phyloP scores from a whole-genome alignment of 2,329 filamentous ascomycete species.

The Xylaria sp. region DNA sequence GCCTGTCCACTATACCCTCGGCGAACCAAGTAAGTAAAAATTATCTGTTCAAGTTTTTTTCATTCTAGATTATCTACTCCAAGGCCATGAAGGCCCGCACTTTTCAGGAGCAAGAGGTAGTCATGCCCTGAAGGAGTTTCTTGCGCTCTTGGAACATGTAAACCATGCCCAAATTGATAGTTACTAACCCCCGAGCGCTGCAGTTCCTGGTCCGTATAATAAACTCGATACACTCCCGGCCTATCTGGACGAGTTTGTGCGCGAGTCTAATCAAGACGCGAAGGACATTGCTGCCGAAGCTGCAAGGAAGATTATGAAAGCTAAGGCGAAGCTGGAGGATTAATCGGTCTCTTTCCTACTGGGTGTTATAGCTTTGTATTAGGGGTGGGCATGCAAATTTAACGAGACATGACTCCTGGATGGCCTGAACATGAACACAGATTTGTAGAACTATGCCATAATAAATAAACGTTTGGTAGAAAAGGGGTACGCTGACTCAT shows the following conservation, averaged over 20 bases:
- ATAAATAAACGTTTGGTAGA: too few species aligned
- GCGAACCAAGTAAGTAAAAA: slow-evolving; percentile 61
- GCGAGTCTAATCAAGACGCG: slow-evolving; percentile 50
- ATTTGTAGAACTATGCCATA: too few species aligned
- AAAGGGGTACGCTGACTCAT: too few species aligned
- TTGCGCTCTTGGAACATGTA: not conserved
- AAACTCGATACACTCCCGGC: slow-evolving; percentile 66
- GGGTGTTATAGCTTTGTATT: not conserved
- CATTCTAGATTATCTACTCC: too few species aligned
- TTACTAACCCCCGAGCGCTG: not conserved
- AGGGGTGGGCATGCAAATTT: not conserved
- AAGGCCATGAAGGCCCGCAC: too few species aligned
- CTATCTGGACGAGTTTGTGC: slow-evolving; percentile 63
- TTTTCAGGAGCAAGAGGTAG: too few species aligned
- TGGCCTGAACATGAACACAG: not conserved
- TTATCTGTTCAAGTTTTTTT: too few species aligned
- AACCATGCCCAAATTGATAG: not conserved
- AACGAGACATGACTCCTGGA: not conserved
- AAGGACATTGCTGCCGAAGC: slow-evolving; percentile 39
- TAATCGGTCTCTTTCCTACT: not conserved
- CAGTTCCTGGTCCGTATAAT: slow-evolving; percentile 67
- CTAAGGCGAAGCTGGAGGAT: slow-evolving; percentile 16
- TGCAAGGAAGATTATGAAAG: slow-evolving; percentile 37
- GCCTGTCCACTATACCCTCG: slow-evolving; percentile 71
- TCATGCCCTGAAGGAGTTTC: too few species aligned